Percentiles rank a stretch among this genome's conserved stretches.
Conservation (phyloP, 768 basidiomycete genomes). For the Boletus pseudopeckii region DNA sequence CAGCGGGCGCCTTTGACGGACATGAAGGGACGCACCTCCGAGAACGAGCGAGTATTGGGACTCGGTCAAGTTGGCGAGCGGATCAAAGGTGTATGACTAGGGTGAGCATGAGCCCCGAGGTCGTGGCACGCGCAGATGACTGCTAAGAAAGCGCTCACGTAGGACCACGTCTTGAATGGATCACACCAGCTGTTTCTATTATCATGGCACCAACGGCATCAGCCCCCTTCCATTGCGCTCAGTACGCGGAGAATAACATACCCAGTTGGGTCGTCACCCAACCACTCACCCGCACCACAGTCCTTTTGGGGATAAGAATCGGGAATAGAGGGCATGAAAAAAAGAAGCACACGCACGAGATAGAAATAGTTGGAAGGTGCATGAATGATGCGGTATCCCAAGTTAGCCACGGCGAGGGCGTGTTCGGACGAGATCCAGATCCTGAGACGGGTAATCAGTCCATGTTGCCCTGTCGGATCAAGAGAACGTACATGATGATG, state of each 20-base stretch:
- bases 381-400: slow-evolving; percentile 45
- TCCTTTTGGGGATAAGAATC: slow-evolving; percentile 28
- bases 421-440: slow-evolving; percentile 48
- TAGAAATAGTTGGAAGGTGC: slow-evolving; percentile 54
- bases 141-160: slow-evolving; percentile 30
- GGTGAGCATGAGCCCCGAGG: slow-evolving; percentile 6
- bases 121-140: background rate
- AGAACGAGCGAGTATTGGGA: slow-evolving; percentile 38
- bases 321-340: background rate
- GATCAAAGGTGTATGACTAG: slow-evolving; percentile 50
- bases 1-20: background rate
- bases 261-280: slow-evolving; percentile 35
- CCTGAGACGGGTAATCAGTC: slow-evolving; percentile 12
- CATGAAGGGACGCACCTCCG: slow-evolving; percentile 22
- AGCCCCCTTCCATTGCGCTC: background rate
- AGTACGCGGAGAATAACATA: slow-evolving; percentile 8
- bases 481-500: slow-evolving; percentile 34
- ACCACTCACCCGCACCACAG: slow-evolving; percentile 48
- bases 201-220: background rate
- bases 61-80: slow-evolving; percentile 40
- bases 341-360: slow-evolving; percentile 28
- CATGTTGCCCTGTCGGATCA: background rate
- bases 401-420: slow-evolving; percentile 36
- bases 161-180: slow-evolving; percentile 52
- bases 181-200: slow-evolving; percentile 46